These are phyloP conservation scores for Yamadazyma jaroonii DNA, from an alignment of 1,139 yeast genomes.

Conservation along the genomic window DNA sequence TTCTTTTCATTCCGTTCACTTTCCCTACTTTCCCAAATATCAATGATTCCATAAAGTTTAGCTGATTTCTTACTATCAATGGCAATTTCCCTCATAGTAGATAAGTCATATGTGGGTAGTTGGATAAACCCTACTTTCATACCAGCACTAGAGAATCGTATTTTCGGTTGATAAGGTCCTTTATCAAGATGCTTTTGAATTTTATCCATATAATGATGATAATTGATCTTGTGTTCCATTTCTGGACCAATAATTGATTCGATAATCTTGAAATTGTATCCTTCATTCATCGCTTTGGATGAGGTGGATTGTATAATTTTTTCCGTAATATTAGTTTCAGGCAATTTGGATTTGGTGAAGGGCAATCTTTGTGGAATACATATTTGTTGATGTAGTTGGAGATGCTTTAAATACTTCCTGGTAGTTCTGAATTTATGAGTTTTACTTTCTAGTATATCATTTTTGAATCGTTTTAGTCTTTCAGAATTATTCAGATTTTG, in stretches of 20 bases:
- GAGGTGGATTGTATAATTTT: slow-evolving; percentile 15
- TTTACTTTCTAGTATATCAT: slow-evolving; percentile 10
- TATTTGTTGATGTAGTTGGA: slow-evolving; percentile 24
- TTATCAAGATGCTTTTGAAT: slow-evolving; percentile 22
- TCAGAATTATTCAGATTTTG: slow-evolving; percentile 9
- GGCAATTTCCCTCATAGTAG: slow-evolving; percentile 26
- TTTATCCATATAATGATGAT: slow-evolving; percentile 21
- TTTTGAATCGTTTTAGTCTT: slow-evolving; percentile 11
- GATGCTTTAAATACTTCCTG: slow-evolving; percentile 26
- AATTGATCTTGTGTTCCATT: slow-evolving; percentile 35
- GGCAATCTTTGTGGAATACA: slow-evolving; percentile 38
- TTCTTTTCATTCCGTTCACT: slow-evolving; percentile 8
- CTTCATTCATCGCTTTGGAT: slow-evolving; percentile 18
- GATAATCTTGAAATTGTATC: slow-evolving; percentile 34
- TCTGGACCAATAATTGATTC: slow-evolving; percentile 36
- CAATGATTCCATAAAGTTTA: slow-evolving; percentile 18
- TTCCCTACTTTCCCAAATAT: slow-evolving; percentile 27
- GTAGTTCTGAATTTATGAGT: slow-evolving; percentile 13
- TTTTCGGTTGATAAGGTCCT: slow-evolving; percentile 38
- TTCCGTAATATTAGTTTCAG: slow-evolving; percentile 6
- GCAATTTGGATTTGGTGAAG: slow-evolving; percentile 18
- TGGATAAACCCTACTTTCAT: slow-evolving; percentile 27
- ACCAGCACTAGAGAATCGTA: slow-evolving; percentile 32
- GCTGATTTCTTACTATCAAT: slow-evolving; percentile 32
- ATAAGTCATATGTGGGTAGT: slow-evolving; percentile 23